phyloP scores from a whole-genome alignment of 148 eudicot genomes.

The Rhododendron simsii region DNA sequence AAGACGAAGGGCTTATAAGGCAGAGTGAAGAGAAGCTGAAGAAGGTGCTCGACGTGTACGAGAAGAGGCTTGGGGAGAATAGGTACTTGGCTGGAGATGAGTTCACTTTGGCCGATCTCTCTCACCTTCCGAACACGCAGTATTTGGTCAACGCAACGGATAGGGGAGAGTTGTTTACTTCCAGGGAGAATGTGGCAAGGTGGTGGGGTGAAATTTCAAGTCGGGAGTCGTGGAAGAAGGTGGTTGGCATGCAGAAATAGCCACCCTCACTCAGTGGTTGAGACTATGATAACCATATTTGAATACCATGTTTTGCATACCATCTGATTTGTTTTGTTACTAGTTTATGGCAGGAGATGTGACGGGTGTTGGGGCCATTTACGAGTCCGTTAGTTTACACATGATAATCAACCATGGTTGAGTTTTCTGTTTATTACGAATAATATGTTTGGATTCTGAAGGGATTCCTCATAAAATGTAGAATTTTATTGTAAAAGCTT shows the following conservation, averaged over 20 bases:
- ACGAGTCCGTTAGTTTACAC: neutral
- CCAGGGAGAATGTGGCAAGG: constrained; percentile 72
- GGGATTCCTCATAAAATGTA: neutral
- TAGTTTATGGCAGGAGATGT: neutral
- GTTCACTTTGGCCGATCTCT: constrained; percentile 75
- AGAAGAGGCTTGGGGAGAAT: constrained; percentile 63
- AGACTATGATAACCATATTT: neutral
- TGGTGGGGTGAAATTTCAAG: constrained; percentile 85
- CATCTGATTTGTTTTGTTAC: too few relatives aligned
- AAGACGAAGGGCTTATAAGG: constrained; percentile 57
- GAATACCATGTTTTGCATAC: neutral
- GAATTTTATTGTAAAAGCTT: neutral
- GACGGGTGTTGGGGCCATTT: neutral
- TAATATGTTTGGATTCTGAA: neutral
- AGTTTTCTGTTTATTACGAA: neutral
- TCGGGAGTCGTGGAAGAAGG: constrained; percentile 74
- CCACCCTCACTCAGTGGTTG: constrained; percentile 22
- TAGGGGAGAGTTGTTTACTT: constrained; percentile 51
- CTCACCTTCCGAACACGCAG: constrained; percentile 72
- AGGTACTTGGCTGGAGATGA: constrained; percentile 71
- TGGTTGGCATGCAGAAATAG: constrained; percentile 59
- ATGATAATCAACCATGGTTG: too few relatives aligned
- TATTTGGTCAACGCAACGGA: constrained; percentile 54
- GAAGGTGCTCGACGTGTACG: constrained; percentile 78
- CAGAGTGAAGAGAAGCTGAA: constrained; percentile 60